phyloP scores from a whole-genome alignment of 805 yeast genomes.

The Grigorovia humatica region DNA sequence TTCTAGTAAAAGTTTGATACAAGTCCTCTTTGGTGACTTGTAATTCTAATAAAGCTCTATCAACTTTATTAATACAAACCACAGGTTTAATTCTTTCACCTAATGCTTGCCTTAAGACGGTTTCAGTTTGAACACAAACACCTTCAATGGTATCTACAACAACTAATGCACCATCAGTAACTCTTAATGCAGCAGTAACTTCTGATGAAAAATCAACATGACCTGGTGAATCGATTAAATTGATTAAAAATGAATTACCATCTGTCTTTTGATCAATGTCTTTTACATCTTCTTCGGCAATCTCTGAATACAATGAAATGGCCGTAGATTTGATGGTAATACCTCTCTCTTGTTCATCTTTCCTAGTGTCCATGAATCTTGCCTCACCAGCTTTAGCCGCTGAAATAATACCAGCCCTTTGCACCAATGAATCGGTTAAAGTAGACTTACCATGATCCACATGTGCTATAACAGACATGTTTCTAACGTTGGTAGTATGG shows the following conservation, averaged over 20 bases:
- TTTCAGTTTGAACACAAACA: slow-evolving; percentile 99
- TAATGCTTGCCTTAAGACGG: slow-evolving; percentile 96
- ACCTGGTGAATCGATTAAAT: slow-evolving; percentile 99
- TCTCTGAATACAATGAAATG: slow-evolving; percentile 85
- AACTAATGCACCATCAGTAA: slow-evolving; percentile 99
- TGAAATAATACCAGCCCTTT: slow-evolving; percentile 98
- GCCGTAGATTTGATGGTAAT: slow-evolving; percentile 98
- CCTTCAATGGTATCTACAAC: slow-evolving; percentile 99
- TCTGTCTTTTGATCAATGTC: slow-evolving; percentile 77
- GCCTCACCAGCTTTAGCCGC: slow-evolving; percentile 99
- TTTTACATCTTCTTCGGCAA: slow-evolving; percentile 71
- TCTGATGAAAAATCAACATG: slow-evolving; percentile 99
- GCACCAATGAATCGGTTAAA: slow-evolving; percentile 96
- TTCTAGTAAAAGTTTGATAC: slow-evolving; percentile 96
- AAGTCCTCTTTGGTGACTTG: slow-evolving; percentile 98
- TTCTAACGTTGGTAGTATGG: slow-evolving; percentile 98
- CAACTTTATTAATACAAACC: slow-evolving; percentile 97
- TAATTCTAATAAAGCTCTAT: slow-evolving; percentile 97
- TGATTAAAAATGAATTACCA: slow-evolving; percentile 91
- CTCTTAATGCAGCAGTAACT: slow-evolving; percentile 99
- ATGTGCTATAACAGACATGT: slow-evolving; percentile 99
- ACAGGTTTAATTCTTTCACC: slow-evolving; percentile 99
- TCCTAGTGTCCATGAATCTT: slow-evolving; percentile 98
- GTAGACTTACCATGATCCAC: slow-evolving; percentile 99
- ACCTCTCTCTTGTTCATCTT: slow-evolving; percentile 46